These are phyloP conservation scores for Beauveria sp. DNA, from an alignment of 2,329 filamentous ascomycete species.

Conservation along the genomic window DNA sequence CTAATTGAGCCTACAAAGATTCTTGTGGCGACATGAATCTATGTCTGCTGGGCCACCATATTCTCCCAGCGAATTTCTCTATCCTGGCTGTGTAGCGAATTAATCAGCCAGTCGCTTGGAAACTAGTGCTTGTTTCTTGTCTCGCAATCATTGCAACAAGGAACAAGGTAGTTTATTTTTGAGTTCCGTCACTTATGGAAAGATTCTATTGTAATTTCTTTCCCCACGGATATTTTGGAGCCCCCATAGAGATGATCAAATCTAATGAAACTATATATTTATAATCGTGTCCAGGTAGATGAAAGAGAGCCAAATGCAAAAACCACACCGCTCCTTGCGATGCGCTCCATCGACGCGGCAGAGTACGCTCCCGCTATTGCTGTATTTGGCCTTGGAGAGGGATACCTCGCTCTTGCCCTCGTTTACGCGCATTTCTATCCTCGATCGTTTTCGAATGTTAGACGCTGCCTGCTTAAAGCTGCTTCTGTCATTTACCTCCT, in stretches of 20 bases:
- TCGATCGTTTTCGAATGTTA: background rate
- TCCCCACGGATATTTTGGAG: background rate
- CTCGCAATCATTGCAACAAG: background rate
- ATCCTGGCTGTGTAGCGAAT: background rate
- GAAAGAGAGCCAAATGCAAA: background rate
- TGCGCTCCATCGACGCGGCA: background rate
- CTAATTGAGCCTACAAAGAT: background rate
- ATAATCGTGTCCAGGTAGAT: background rate
- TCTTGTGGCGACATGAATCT: background rate
- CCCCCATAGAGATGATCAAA: background rate
- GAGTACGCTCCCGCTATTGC: background rate
- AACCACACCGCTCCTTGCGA: background rate
- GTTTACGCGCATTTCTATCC: background rate
- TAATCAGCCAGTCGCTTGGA: background rate
- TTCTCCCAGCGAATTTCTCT: background rate
- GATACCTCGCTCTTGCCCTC: background rate
- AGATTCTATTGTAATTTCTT: background rate
- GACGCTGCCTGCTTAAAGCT: background rate
- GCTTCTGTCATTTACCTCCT: background rate
- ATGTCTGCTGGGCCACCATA: background rate
- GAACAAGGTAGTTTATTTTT: background rate
- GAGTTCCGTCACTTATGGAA: background rate
- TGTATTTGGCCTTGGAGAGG: background rate
- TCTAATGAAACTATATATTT: background rate
- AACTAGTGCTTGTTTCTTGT: background rate